Conservation (phyloP, 805 yeast species). For the Lachancea waltii region DNA sequence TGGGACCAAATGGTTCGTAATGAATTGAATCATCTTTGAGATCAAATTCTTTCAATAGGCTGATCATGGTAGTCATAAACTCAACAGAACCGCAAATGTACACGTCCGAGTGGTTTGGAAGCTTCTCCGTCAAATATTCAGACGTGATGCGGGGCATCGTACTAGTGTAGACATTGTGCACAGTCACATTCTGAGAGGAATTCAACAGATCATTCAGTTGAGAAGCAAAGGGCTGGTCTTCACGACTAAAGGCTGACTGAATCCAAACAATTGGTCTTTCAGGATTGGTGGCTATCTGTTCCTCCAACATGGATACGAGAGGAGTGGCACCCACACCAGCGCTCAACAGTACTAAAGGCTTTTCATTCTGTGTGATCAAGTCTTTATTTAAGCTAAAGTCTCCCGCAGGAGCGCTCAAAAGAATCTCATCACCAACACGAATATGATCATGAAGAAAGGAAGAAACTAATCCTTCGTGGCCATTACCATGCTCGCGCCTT, state of each 20-base stretch:
- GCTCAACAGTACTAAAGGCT: slow-evolving; percentile 40
- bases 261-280: slow-evolving; percentile 30
- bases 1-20: slow-evolving; percentile 33
- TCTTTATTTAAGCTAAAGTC: slow-evolving; percentile 35
- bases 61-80: slow-evolving; percentile 27
- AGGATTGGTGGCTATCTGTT: slow-evolving; percentile 22
- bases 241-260: slow-evolving; percentile 24
- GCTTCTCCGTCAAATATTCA: slow-evolving; percentile 18
- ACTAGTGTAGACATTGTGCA: slow-evolving; percentile 19
- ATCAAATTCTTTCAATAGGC: slow-evolving; percentile 16
- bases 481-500: slow-evolving; percentile 34
- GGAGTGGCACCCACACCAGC: slow-evolving; percentile 73
- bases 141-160: slow-evolving; percentile 22
- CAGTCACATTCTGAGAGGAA: slow-evolving; percentile 12
- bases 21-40: slow-evolving; percentile 25
- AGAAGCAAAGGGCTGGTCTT: slow-evolving; percentile 22
- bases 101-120: slow-evolving; percentile 27
- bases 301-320: slow-evolving; percentile 44
- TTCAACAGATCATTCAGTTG: slow-evolving; percentile 21
- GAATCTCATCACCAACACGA: slow-evolving; percentile 42
- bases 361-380: slow-evolving; percentile 26
- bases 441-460: slow-evolving; percentile 42
- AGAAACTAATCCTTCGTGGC: slow-evolving; percentile 43
- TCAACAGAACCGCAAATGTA: slow-evolving; percentile 30
- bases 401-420: slow-evolving; percentile 57